Percentiles rank a stretch among this genome's conserved stretches.
Conservation (phyloP, 2,329 filamentous ascomycete genomes). For the Annulohypoxylon truncatum region DNA sequence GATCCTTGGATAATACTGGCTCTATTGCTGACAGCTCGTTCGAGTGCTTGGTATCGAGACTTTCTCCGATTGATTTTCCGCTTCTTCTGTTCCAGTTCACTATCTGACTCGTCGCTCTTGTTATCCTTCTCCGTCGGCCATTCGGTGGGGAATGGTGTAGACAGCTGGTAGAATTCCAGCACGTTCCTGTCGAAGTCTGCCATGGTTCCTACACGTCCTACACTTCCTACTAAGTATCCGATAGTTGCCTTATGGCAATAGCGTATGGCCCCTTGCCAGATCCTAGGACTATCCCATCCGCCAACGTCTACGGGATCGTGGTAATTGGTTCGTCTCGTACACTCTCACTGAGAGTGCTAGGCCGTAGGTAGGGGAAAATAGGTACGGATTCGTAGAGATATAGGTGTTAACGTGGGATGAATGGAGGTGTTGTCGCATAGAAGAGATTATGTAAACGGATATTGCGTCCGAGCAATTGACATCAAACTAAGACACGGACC, state of each 20-base stretch:
- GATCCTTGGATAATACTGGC: slow-evolving; percentile 74
- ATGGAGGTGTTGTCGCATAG: slow-evolving; percentile 2
- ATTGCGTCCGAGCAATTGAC: slow-evolving; percentile 7
- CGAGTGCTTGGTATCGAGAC: slow-evolving; percentile 86
- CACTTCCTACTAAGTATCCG: too few species aligned
- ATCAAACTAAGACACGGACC: neutral
- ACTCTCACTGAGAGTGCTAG: slow-evolving; percentile 6
- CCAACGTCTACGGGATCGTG: neutral
- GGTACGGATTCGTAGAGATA: neutral
- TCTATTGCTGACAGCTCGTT: slow-evolving; percentile 76
- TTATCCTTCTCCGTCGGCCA: slow-evolving; percentile 84
- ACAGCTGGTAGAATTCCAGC: slow-evolving; percentile 89
- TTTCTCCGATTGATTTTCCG: slow-evolving; percentile 69
- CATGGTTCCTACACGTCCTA: slow-evolving; percentile 54
- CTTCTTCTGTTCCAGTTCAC: slow-evolving; percentile 64
- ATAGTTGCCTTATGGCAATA: slow-evolving; percentile 22
- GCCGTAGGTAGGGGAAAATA: slow-evolving; percentile 3
- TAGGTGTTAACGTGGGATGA: slow-evolving; percentile 2
- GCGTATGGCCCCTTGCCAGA: slow-evolving; percentile 18
- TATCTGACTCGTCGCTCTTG: slow-evolving; percentile 74
- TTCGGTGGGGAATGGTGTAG: slow-evolving; percentile 79
- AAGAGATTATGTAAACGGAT: neutral
- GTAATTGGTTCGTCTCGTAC: neutral
- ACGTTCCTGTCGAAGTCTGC: slow-evolving; percentile 80
- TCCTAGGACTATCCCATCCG: slow-evolving; percentile 28